Evolutionary conservation across 805 yeast genomes (phyloP).

Genomic region (Wickerhamiella vanderwaltii): DNA sequence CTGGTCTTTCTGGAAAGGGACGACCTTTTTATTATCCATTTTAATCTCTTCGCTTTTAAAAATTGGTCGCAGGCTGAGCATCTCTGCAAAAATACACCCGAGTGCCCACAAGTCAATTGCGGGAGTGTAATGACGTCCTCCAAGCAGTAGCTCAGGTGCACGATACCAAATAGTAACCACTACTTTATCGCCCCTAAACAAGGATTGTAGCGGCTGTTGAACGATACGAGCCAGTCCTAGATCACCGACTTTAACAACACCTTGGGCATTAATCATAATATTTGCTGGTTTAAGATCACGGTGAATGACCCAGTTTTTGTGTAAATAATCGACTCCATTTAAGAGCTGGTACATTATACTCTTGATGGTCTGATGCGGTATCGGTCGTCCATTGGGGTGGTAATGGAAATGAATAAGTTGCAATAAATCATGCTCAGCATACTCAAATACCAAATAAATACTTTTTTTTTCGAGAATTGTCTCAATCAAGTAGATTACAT

Average conservation of each 20-base stretch:
- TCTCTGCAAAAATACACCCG: conserved; percentile 88
- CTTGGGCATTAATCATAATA: conserved; percentile 84
- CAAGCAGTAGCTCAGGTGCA: conserved; percentile 83
- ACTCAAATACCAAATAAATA: conserved; percentile 91
- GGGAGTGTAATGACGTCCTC: conserved; percentile 85
- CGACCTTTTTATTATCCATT: conserved; percentile 82
- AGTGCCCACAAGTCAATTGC: conserved; percentile 93
- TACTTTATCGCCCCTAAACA: conserved; percentile 87
- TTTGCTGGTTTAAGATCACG: conserved; percentile 96
- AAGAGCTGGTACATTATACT: conserved; percentile 86
- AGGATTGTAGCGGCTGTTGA: conserved; percentile 72
- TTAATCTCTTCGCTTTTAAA: conserved; percentile 98
- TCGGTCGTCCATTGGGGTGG: conserved; percentile 69
- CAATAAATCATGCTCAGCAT: conserved; percentile 87
- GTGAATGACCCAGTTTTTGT: conserved; percentile 93
- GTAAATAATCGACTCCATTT: conserved; percentile 82
- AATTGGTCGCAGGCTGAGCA: conserved; percentile 77
- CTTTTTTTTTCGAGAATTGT: conserved; percentile 77
- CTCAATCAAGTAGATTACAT: conserved; percentile 69
- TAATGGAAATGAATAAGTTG: conserved; percentile 92
- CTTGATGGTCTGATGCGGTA: conserved; percentile 65
- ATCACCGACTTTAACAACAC: conserved; percentile 93
- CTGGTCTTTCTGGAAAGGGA: conserved; percentile 91
- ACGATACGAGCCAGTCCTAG: conserved; percentile 83
- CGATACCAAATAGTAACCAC: conserved; percentile 96